phyloP scores from a whole-genome alignment of 257 asterid species.

The Solanum chilense region DNA sequence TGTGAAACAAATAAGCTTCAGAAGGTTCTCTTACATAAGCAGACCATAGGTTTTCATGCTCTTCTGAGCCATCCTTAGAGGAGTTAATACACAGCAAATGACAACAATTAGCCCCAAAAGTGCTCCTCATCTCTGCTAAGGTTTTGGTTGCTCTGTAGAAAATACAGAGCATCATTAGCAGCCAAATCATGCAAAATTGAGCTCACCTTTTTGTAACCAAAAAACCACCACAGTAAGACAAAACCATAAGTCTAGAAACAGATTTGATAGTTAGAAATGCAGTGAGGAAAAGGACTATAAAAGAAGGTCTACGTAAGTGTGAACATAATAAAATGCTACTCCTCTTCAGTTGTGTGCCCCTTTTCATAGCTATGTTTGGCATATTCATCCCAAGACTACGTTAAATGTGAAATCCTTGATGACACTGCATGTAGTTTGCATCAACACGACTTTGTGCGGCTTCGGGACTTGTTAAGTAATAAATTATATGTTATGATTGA shows the following conservation, averaged over 20 bases:
- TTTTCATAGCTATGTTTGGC: neutral
- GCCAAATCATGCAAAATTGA: neutral
- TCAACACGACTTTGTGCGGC: neutral
- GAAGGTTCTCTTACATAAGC: slow-evolving; percentile 45
- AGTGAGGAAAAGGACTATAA: neutral
- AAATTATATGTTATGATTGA: neutral
- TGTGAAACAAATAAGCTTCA: neutral
- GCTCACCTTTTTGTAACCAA: neutral
- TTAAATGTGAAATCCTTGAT: neutral
- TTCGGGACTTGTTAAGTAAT: neutral
- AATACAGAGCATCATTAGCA: slow-evolving; percentile 3
- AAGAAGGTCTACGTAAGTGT: neutral
- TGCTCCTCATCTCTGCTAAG: slow-evolving; percentile 67
- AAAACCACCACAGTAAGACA: neutral
- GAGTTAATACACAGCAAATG: slow-evolving; percentile 77
- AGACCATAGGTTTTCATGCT: slow-evolving; percentile 65
- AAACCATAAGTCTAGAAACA: neutral
- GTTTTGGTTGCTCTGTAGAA: slow-evolving; percentile 60
- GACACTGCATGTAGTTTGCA: neutral
- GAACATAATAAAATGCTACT: neutral
- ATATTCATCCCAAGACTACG: neutral
- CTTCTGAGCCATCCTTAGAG: slow-evolving; percentile 44
- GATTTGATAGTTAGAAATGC: neutral
- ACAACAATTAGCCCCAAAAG: slow-evolving; percentile 83
- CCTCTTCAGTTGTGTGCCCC: neutral